phyloP scores from a whole-genome alignment of 2,329 filamentous ascomycete species.

The Beauveria asiatica region DNA sequence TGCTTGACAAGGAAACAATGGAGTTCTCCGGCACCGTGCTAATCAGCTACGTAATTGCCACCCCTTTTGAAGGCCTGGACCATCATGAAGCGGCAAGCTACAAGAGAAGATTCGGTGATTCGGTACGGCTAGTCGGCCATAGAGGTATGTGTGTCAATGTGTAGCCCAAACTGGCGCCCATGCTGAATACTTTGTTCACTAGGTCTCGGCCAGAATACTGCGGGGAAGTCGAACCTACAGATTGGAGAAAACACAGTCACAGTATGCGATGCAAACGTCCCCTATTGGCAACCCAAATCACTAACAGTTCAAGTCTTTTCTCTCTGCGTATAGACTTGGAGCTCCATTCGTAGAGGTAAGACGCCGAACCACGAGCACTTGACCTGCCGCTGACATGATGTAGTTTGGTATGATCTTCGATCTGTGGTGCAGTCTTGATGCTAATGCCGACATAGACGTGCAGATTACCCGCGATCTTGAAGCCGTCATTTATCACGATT shows the following conservation, averaged over 20 bases:
- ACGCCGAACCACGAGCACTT: no score
- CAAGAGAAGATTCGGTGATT: neutral
- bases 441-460: constrained; percentile 21
- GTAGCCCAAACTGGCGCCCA: neutral
- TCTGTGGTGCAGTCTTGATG: no score
- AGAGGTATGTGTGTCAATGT: constrained; percentile 19
- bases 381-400: neutral
- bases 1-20: constrained; percentile 22
- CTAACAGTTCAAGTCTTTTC: neutral
- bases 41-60: constrained; percentile 25
- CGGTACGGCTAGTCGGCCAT: constrained; percentile 23
- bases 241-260: constrained; percentile 8
- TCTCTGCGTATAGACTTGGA: constrained; percentile 3
- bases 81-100: neutral
- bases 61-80: constrained; percentile 15
- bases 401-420: constrained; percentile 4
- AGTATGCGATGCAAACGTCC: neutral
- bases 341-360: constrained; percentile 9
- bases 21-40: constrained; percentile 23
- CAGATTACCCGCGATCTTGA: constrained; percentile 32
- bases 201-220: constrained; percentile 9
- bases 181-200: neutral
- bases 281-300: neutral
- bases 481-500: constrained; percentile 34
- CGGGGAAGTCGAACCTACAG: neutral